phyloP scores from a whole-genome alignment of 2,329 filamentous ascomycete genomes.

The Cytospora leucostoma region DNA sequence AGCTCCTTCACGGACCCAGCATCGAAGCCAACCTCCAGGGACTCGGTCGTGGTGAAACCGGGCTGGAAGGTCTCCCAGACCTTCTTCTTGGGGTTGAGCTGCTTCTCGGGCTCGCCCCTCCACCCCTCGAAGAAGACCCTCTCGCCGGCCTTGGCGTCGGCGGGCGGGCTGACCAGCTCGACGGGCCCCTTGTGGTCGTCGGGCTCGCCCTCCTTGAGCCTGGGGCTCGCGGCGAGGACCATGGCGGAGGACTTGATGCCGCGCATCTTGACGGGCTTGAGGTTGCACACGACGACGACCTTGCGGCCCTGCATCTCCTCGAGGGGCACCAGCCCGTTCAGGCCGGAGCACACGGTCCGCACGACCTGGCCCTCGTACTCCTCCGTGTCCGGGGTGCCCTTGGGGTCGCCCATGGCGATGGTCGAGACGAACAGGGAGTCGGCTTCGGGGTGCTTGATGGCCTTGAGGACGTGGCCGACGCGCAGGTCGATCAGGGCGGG shows the following conservation, averaged over 20 bases:
- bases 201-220: conserved; percentile 75
- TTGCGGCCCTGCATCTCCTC: conserved; percentile 97
- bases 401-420: conserved; percentile 87
- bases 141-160: conserved; percentile 77
- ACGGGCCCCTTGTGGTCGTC: conserved; percentile 87
- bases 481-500: conserved; percentile 90
- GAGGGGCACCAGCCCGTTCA: conserved; percentile 89
- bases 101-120: conserved; percentile 87
- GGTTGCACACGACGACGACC: conserved; percentile 93
- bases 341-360: conserved; percentile 93
- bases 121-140: conserved; percentile 93
- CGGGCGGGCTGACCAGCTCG: conserved; percentile 85
- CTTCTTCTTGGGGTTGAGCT: conserved; percentile 99
- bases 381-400: conserved; percentile 83
- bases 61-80: conserved; percentile 97
- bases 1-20: conserved; percentile 74
- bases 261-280: conserved; percentile 99
- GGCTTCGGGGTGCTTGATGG: conserved; percentile 91
- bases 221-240: conserved; percentile 94
- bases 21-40: conserved; percentile 83
- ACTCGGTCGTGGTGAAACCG: conserved; percentile 86
- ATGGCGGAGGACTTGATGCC: conserved; percentile 78
- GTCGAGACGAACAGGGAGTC: conserved; percentile 95
- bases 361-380: conserved; percentile 91
- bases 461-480: conserved; percentile 96